These are phyloP conservation scores for Linum usitatissimum DNA, from an alignment of 345 rosid species.

Conservation along the genomic window DNA sequence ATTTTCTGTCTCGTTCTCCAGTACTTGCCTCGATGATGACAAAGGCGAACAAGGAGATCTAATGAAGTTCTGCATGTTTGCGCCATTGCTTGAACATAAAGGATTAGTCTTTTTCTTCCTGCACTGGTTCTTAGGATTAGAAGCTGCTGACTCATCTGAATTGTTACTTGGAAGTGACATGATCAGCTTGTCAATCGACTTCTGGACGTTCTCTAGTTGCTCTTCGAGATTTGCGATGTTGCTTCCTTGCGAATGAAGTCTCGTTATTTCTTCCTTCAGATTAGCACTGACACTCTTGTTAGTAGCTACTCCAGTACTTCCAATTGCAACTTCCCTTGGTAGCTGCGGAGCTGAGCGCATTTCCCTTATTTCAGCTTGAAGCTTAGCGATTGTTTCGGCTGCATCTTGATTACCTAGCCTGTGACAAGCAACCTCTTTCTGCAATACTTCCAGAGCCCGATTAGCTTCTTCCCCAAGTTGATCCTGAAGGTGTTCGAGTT, in stretches of 20 bases:
- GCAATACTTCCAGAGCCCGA: slow-evolving; percentile 87
- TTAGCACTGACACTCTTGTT: slow-evolving; percentile 84
- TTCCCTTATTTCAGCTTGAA: slow-evolving; percentile 92
- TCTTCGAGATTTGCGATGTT: slow-evolving; percentile 89
- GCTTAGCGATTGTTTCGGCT: slow-evolving; percentile 93
- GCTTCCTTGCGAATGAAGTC: slow-evolving; percentile 97
- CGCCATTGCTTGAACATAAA: slow-evolving; percentile 56
- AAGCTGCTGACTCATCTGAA: slow-evolving; percentile 35
- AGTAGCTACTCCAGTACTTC: slow-evolving; percentile 38
- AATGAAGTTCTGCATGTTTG: slow-evolving; percentile 60
- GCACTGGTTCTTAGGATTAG: slow-evolving; percentile 55
- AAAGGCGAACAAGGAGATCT: slow-evolving; percentile 89
- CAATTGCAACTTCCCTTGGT: slow-evolving; percentile 50
- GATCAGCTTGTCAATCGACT: slow-evolving; percentile 86
- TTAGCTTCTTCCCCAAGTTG: slow-evolving; percentile 96
- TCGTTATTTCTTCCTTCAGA: slow-evolving; percentile 94
- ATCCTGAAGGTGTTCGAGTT: slow-evolving; percentile 97
- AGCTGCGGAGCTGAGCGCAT: slow-evolving; percentile 58
- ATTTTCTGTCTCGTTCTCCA: slow-evolving; percentile 72
- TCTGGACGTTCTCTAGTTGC: slow-evolving; percentile 94
- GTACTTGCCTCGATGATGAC: slow-evolving; percentile 60
- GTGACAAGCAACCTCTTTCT: slow-evolving; percentile 95
- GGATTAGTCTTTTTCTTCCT: slow-evolving; percentile 85
- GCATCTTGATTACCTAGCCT: slow-evolving; percentile 98
- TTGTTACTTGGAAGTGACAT: slow-evolving; percentile 81